Base-by-base conservation (phyloP, 2,329 filamentous ascomycete genomes). In the Alternaria brassicicola region DNA sequence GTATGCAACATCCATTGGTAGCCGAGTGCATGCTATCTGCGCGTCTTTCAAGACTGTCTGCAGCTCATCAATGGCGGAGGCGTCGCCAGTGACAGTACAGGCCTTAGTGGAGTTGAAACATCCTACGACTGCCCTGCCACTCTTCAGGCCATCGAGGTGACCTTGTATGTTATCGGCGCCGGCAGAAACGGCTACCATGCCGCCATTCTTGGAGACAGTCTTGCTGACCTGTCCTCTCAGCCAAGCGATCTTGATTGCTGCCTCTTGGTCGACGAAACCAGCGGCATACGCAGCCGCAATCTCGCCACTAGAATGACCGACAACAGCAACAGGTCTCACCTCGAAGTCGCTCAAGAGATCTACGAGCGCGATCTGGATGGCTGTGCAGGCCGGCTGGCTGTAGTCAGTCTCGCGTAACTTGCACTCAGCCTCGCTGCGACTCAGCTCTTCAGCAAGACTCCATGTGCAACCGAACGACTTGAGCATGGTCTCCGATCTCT, bases 71-170 rank as follows among this genome's bases (percentile, higher is more conserved):
- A 83, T 75, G 7, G 77, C 79, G 50, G 75, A 69, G 0, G 55
- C 54, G 55, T 83, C 79, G 1, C 82, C 81, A 15, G 80, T 81
- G 1, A 83, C 56, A 0, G 82, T 84, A 5, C 82, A 67, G 36
- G 75, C 80, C 0, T 65, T 55, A 4, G 79, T 75, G 17, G 75
- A 76, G 63, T 84, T 84, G 47, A 70, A 66, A 55, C 70, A 73
- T 45, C 43, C 55, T 12, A 58, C 45, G 21, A 53, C 50, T 8
- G 39, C 55, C 17, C 39, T 41, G 19, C 55, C 55, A 1, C 25
- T 45, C 31, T 53, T 43, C 13, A 58, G n/a, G 9, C 31, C 17
- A 19, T 43, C 12, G 15, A 58, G 45, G 1, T 54, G 21, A 23
- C 17, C 1, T 30, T 53, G 36, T 23, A 58, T 28, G 17, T 30